Conservation (phyloP, 164 flowering plant species). For the Magnolia changhungtana region DNA sequence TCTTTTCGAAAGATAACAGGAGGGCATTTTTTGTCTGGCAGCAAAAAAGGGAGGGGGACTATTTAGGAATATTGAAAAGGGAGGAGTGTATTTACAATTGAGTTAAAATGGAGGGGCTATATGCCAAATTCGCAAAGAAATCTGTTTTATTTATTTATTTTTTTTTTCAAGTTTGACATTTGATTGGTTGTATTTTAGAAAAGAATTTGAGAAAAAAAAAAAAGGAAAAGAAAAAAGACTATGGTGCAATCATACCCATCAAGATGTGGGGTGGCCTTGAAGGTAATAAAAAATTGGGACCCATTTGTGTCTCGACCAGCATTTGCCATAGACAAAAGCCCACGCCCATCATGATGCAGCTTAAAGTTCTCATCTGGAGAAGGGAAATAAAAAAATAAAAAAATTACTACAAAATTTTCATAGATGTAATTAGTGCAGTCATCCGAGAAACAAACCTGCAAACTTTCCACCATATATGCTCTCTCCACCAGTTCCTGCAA, state of each 20-base stretch:
- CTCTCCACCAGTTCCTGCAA: conserved; percentile 87
- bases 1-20: no score
- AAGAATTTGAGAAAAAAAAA: background rate
- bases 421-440: background rate
- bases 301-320: conserved; percentile 73
- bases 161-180: background rate
- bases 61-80: no score
- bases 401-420: background rate
- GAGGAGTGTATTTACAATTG: no score
- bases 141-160: background rate
- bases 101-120: no score
- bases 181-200: background rate
- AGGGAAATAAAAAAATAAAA: background rate
- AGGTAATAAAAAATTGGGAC: conserved; percentile 77
- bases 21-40: no score
- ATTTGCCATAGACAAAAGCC: conserved; percentile 82
- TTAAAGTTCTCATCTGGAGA: conserved; percentile 70
- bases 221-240: background rate
- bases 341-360: conserved; percentile 75
- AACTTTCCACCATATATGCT: conserved; percentile 83
- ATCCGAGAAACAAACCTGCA: conserved; percentile 51
- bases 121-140: no score
- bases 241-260: conserved; percentile 57
- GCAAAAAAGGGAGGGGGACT: no score
- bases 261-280: conserved; percentile 66